Evolutionary conservation across 208 protist species (phyloP).

Genomic region (Leishmania guyanensis): DNA sequence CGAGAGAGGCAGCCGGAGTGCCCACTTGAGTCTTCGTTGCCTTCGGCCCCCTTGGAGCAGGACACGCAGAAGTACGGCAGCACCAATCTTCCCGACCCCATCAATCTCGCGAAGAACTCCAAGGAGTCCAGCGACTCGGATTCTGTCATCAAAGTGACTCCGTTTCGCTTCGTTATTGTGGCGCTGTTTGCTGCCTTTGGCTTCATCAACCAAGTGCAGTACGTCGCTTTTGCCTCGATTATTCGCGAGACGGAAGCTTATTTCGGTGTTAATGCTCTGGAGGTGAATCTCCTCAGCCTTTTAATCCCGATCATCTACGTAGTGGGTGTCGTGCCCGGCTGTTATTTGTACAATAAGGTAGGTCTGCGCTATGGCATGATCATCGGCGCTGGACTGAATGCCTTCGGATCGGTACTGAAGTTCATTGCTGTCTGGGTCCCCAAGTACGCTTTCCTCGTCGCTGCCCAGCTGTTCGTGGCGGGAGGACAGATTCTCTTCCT

Average conservation of each 20-base stretch:
- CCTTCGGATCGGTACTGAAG: conserved; percentile 38
- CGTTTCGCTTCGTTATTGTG: conserved; percentile 39
- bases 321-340: conserved; percentile 41
- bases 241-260: conserved; percentile 40
- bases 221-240: conserved; percentile 47
- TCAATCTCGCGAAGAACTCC: not conserved
- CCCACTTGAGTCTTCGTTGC: not conserved
- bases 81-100: not conserved
- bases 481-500: conserved; percentile 46
- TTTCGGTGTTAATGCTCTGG: conserved; percentile 37
- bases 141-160: conserved; percentile 22
- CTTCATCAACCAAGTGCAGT: conserved; percentile 57
- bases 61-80: not conserved
- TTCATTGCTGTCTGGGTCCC: conserved; percentile 43
- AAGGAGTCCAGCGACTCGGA: not conserved
- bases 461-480: conserved; percentile 44
- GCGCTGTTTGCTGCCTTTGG: conserved; percentile 36
- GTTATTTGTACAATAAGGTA: conserved; percentile 45
- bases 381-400: conserved; percentile 31
- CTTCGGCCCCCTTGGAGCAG: not conserved
- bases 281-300: conserved; percentile 46
- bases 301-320: conserved; percentile 47
- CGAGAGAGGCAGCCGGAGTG: not conserved
- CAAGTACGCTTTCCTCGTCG: conserved; percentile 38
- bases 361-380: conserved; percentile 50